Evolutionary conservation across 345 rosid genomes (phyloP).

Genomic region (Brassica rapa): DNA sequence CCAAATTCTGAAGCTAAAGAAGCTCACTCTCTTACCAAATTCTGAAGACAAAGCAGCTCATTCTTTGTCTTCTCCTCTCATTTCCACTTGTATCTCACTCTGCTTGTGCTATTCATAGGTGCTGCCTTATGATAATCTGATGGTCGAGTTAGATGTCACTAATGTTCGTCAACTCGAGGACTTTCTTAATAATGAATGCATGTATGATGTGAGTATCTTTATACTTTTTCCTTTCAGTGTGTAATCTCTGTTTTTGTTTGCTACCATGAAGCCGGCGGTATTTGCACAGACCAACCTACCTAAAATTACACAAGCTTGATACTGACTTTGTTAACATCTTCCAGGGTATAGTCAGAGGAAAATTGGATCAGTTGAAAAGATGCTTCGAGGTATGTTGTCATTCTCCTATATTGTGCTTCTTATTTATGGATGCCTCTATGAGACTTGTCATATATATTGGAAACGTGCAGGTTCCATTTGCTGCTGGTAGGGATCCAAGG

Average conservation of each 20-base stretch:
- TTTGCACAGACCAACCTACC: slow-evolving; percentile 1
- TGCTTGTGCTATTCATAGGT: slow-evolving; percentile 49
- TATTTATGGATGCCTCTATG: not conserved
- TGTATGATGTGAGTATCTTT: slow-evolving; percentile 75
- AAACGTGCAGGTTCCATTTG: slow-evolving; percentile 76
- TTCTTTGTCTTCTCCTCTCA: slow-evolving; percentile 22
- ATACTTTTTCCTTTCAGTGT: not conserved
- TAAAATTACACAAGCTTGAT: not conserved
- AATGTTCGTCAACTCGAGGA: slow-evolving; percentile 99
- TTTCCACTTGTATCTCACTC: slow-evolving; percentile 23
- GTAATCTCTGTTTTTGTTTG: not conserved
- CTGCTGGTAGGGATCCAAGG: slow-evolving; percentile 94
- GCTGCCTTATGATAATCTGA: slow-evolving; percentile 77
- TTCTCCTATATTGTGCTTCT: not conserved
- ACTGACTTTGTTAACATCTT: slow-evolving; percentile 10
- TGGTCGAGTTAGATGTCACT: slow-evolving; percentile 83
- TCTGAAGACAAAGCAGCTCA: slow-evolving; percentile 90
- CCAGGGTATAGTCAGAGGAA: slow-evolving; percentile 95
- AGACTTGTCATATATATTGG: not conserved
- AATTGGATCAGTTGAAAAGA: slow-evolving; percentile 89
- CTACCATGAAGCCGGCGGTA: not conserved
- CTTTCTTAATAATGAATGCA: slow-evolving; percentile 96
- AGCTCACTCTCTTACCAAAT: slow-evolving; percentile 77
- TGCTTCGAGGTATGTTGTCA: slow-evolving; percentile 79
- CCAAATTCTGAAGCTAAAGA: slow-evolving; percentile 87